phyloP scores from a whole-genome alignment of 2,329 filamentous ascomycete species.

The Cladosporium colombiae region DNA sequence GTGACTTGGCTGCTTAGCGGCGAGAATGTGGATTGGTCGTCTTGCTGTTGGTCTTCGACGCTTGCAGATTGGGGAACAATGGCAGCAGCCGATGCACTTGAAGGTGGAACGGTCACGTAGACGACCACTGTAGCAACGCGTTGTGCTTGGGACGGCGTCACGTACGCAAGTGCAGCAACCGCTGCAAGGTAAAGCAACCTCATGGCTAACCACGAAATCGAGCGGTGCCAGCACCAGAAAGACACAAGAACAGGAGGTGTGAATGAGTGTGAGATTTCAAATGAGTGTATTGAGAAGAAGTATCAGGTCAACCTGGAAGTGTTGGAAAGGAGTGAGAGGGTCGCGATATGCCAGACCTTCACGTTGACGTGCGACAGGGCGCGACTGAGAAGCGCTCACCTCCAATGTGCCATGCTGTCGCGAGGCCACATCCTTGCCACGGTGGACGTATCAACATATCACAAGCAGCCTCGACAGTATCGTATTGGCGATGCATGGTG shows the following conservation, averaged over 20 bases:
- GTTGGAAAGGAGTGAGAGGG: background rate
- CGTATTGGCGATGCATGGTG: background rate
- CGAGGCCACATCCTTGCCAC: background rate
- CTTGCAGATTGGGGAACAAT: background rate
- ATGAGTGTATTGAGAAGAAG: background rate
- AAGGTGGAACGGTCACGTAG: constrained; percentile 7
- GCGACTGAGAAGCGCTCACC: constrained; percentile 12
- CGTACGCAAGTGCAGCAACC: background rate
- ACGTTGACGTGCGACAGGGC: background rate
- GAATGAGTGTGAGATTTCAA: background rate
- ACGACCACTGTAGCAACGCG: constrained; percentile 9
- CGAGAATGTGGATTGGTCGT: background rate
- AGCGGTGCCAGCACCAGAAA: background rate
- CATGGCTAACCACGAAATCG: background rate
- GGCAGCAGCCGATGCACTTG: background rate
- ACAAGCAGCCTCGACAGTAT: background rate
- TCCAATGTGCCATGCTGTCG: background rate
- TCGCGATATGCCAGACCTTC: constrained; percentile 3
- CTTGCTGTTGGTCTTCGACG: background rate
- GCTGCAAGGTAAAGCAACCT: background rate
- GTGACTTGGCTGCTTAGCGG: background rate
- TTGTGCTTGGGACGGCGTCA: background rate
- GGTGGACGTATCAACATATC: background rate
- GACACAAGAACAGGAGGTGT: background rate
- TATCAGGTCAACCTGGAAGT: background rate